These are phyloP conservation scores for Pachysandra terminalis DNA, from an alignment of 164 flowering plant species.

Conservation along the genomic window DNA sequence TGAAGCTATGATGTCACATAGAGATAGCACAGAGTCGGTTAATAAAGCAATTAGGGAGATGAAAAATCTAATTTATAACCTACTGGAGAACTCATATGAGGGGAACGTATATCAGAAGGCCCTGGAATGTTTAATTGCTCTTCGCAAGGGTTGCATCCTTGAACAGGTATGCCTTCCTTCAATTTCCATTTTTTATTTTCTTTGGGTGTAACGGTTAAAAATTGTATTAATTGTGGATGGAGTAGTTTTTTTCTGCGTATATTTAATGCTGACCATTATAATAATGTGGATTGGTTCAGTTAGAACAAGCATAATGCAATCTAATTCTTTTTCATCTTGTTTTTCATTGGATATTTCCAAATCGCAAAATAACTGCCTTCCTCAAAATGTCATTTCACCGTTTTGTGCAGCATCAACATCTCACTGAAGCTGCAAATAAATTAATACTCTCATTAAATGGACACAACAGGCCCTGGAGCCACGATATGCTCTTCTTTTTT, in stretches of 20 bases:
- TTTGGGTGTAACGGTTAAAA: too few relatives aligned
- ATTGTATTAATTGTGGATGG: too few relatives aligned
- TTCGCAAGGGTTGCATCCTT: slow-evolving; percentile 81
- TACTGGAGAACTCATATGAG: slow-evolving; percentile 56
- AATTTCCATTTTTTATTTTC: background rate
- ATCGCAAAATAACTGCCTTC: background rate
- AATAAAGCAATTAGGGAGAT: slow-evolving; percentile 62
- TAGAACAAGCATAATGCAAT: too few relatives aligned
- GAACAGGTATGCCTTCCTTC: slow-evolving; percentile 56
- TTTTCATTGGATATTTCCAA: background rate
- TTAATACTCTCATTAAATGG: too few relatives aligned
- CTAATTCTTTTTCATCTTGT: background rate
- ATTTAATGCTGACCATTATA: too few relatives aligned
- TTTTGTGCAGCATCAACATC: too few relatives aligned
- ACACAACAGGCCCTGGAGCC: too few relatives aligned
- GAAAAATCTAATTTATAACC: slow-evolving; percentile 49
- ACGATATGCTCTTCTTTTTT: too few relatives aligned
- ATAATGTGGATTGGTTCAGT: too few relatives aligned
- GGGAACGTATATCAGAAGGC: slow-evolving; percentile 59
- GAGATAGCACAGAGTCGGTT: slow-evolving; percentile 75
- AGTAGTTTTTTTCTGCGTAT: too few relatives aligned
- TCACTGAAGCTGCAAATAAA: too few relatives aligned
- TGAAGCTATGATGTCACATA: slow-evolving; percentile 82
- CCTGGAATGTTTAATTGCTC: slow-evolving; percentile 60
- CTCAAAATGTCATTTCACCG: too few relatives aligned